Conservation (phyloP, 192 early-diverging fungal genomes). For the Thamnidium elegans region DNA sequence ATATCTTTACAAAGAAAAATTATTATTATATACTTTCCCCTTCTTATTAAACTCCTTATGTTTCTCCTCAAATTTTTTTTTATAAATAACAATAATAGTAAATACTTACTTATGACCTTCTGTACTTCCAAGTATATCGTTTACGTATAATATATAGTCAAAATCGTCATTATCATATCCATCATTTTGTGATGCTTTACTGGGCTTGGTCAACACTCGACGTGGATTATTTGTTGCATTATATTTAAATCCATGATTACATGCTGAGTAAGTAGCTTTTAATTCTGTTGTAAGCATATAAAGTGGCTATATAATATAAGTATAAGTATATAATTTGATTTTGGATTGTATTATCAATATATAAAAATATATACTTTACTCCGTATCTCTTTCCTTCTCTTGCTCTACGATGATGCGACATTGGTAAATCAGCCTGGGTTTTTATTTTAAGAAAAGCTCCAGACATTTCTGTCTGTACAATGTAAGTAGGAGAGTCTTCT, state of each 20-base stretch:
- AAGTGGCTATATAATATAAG: slow-evolving; percentile 20
- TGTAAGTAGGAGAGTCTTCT: background rate
- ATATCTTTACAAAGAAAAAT: slow-evolving; percentile 55
- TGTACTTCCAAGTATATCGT: slow-evolving; percentile 86
- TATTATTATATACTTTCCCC: background rate
- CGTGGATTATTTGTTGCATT: slow-evolving; percentile 81
- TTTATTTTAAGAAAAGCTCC: slow-evolving; percentile 9
- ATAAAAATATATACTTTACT: slow-evolving; percentile 14
- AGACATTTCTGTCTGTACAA: background rate
- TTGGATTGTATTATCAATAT: background rate
- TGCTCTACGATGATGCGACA: slow-evolving; percentile 12
- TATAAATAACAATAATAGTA: slow-evolving; percentile 40
- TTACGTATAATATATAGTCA: slow-evolving; percentile 97
- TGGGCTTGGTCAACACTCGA: slow-evolving; percentile 94
- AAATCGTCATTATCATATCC: slow-evolving; percentile 94
- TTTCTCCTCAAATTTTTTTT: too few relatives aligned
- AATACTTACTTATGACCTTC: slow-evolving; percentile 78
- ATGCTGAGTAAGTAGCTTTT: slow-evolving; percentile 24
- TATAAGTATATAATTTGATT: background rate
- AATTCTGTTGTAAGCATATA: slow-evolving; percentile 25
- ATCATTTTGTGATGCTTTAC: slow-evolving; percentile 86
- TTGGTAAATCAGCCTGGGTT: slow-evolving; percentile 2
- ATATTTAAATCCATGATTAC: slow-evolving; percentile 84
- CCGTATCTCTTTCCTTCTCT: slow-evolving; percentile 12
- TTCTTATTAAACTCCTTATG: too few relatives aligned